phyloP scores from a whole-genome alignment of 345 rosid genomes.

The Salix brachista region DNA sequence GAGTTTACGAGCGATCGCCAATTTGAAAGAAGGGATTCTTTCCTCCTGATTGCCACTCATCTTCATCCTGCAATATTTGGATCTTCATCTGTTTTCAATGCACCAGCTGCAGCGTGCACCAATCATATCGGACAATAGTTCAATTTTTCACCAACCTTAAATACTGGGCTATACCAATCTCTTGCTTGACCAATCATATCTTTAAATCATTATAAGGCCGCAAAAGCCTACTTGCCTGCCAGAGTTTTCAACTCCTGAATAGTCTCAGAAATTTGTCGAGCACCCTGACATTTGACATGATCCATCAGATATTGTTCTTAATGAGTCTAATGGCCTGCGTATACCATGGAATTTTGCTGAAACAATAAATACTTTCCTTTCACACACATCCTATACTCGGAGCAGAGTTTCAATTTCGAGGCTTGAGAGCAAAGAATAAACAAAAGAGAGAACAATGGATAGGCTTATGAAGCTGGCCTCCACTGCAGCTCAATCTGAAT shows the following conservation, averaged over 20 bases:
- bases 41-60: slow-evolving; percentile 88
- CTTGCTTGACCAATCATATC: slow-evolving; percentile 45
- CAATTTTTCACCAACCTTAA: slow-evolving; percentile 68
- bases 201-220: slow-evolving; percentile 40
- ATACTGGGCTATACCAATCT: slow-evolving; percentile 30
- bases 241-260: slow-evolving; percentile 28
- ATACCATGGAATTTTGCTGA: neutral
- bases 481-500: slow-evolving; percentile 87
- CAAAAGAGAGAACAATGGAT: neutral
- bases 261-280: slow-evolving; percentile 34
- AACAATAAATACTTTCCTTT: neutral
- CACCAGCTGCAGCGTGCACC: slow-evolving; percentile 66
- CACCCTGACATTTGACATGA: neutral
- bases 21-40: slow-evolving; percentile 70
- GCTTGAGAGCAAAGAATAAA: neutral
- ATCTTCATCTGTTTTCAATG: slow-evolving; percentile 69
- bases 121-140: slow-evolving; percentile 77
- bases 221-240: slow-evolving; percentile 28
- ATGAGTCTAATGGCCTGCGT: no score
- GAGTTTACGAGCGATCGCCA: slow-evolving; percentile 68
- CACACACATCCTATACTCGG: neutral
- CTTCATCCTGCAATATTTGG: slow-evolving; percentile 71
- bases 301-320: no score
- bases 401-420: neutral
- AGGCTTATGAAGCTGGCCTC: slow-evolving; percentile 56